phyloP scores from a whole-genome alignment of 108 stramenopile genomes.

The Cyclotella cryptica region DNA sequence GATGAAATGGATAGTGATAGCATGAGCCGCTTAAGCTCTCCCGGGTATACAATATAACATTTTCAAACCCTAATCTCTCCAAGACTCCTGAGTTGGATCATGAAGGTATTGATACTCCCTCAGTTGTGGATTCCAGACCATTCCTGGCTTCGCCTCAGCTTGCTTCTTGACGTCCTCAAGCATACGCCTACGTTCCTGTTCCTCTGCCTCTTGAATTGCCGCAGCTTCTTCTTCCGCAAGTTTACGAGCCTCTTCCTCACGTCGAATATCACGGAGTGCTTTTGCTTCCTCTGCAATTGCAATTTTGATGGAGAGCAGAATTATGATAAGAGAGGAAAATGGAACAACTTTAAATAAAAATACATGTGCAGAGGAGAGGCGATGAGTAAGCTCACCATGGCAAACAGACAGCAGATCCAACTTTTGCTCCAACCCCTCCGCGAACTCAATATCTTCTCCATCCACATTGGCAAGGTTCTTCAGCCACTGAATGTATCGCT shows the following conservation, averaged over 20 bases:
- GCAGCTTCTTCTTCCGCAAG: constrained; percentile 46
- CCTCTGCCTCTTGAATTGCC: constrained; percentile 41
- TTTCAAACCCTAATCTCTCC: constrained; percentile 70
- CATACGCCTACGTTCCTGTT: constrained; percentile 59
- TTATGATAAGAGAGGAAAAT: background rate
- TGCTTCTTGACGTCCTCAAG: constrained; percentile 69
- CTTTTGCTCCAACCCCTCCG: constrained; percentile 59
- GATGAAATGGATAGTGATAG: background rate
- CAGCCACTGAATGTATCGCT: constrained; percentile 75
- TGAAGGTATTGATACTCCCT: constrained; percentile 83
- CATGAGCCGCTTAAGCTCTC: background rate
- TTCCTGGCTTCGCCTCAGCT: constrained; percentile 77
- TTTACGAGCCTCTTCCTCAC: constrained; percentile 46
- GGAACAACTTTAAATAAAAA: background rate
- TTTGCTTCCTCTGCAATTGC: constrained; percentile 49
- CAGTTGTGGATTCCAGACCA: constrained; percentile 84
- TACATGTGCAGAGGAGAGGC: background rate
- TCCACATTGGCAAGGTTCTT: constrained; percentile 72
- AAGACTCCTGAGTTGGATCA: constrained; percentile 79
- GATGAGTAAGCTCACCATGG: constrained; percentile 42
- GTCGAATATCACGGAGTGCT: constrained; percentile 55
- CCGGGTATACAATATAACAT: background rate
- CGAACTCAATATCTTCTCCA: constrained; percentile 73
- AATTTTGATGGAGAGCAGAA: background rate
- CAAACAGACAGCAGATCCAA: constrained; percentile 52